A percentile compares a stretch with the other conserved stretches of the same genome.
Conservation (phyloP, 257 asterid species). For the Thymus mandschuricus region DNA sequence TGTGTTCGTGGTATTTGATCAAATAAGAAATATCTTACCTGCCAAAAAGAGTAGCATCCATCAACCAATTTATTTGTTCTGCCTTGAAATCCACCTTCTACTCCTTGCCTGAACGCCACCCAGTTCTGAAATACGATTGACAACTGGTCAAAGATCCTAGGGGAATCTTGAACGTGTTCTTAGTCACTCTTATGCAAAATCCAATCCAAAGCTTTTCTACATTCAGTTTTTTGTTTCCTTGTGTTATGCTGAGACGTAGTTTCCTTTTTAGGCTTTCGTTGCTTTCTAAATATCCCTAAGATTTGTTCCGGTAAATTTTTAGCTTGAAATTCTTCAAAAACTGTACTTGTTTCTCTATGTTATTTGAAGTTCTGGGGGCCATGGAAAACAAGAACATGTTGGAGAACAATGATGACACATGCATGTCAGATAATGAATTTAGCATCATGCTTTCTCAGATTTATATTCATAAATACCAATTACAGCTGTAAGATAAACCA, state of each 20-base stretch:
- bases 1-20: conserved; percentile 4
- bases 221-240: neutral
- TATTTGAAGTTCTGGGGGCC: too few species aligned
- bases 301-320: neutral
- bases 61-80: conserved; percentile 97
- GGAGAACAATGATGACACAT: too few species aligned
- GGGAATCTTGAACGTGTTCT: neutral
- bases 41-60: conserved; percentile 99
- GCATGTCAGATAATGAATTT: too few species aligned
- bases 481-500: too few species aligned
- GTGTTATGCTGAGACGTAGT: neutral
- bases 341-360: too few species aligned
- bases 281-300: neutral
- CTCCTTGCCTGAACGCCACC: conserved; percentile 94
- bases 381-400: too few species aligned
- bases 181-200: neutral
- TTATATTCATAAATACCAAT: too few species aligned
- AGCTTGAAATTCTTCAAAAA: too few species aligned
- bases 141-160: neutral
- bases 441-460: too few species aligned
- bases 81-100: conserved; percentile 98
- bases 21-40: conserved; percentile 51
- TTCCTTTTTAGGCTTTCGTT: neutral
- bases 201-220: neutral
- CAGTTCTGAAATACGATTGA: conserved; percentile 70